These are phyloP conservation scores for Ophiorrhiza pumila DNA, from an alignment of 257 asterid genomes.

Conservation along the genomic window DNA sequence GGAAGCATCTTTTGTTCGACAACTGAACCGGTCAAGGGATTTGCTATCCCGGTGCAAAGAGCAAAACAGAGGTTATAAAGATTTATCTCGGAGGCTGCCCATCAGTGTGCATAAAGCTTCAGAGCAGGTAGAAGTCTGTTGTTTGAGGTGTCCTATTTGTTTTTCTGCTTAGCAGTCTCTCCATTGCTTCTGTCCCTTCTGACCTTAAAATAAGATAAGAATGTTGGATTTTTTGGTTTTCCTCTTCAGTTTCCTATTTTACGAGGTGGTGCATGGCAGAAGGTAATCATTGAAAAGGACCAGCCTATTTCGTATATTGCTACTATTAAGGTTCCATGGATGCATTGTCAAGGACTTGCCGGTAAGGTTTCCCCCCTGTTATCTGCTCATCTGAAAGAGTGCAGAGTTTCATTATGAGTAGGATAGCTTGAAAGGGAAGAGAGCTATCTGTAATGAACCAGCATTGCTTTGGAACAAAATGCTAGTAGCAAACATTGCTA, in stretches of 20 bases:
- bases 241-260: constrained; percentile 25
- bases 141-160: background rate
- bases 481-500: constrained; percentile 12
- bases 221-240: constrained; percentile 5
- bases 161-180: background rate
- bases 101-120: constrained; percentile 25
- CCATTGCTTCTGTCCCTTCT: background rate
- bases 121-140: constrained; percentile 42
- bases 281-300: constrained; percentile 26
- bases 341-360: constrained; percentile 13
- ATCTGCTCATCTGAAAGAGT: constrained; percentile 22
- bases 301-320: constrained; percentile 25
- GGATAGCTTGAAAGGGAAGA: constrained; percentile 28
- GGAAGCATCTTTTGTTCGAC: constrained; percentile 70
- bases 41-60: constrained; percentile 25
- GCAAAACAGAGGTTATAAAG: constrained; percentile 20
- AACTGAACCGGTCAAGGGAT: constrained; percentile 54
- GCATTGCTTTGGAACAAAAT: constrained; percentile 23
- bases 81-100: constrained; percentile 22
- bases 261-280: constrained; percentile 34
- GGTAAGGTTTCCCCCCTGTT: constrained; percentile 17
- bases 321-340: constrained; percentile 26
- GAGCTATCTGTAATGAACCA: constrained; percentile 25
- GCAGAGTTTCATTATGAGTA: constrained; percentile 18
- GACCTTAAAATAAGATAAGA: background rate